phyloP scores from a whole-genome alignment of 495 filamentous ascomycete species.

The Aspergillus nidulans region DNA sequence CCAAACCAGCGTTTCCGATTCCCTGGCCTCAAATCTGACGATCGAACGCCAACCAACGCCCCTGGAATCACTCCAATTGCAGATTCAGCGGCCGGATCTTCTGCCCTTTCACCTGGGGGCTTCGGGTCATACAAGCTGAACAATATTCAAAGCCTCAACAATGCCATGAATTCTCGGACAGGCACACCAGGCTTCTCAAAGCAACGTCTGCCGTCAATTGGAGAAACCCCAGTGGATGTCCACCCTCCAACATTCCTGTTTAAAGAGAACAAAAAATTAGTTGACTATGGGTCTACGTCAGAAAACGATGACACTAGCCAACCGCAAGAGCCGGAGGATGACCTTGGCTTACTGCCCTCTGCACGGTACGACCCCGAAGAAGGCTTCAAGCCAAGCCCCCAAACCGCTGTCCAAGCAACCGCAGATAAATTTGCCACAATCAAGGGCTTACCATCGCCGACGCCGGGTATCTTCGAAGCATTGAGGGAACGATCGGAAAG shows the following conservation, averaged over 20 bases:
- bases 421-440: conserved; percentile 37
- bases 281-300: conserved; percentile 46
- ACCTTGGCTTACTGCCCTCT: conserved; percentile 43
- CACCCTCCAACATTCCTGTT: conserved; percentile 46
- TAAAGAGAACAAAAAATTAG: conserved; percentile 35
- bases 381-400: conserved; percentile 43
- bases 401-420: conserved; percentile 47
- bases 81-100: conserved; percentile 82
- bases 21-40: conserved; percentile 60
- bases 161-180: conserved; percentile 69
- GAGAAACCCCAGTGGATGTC: conserved; percentile 64
- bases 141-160: conserved; percentile 50
- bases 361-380: conserved; percentile 46
- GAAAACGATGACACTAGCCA: conserved; percentile 38
- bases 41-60: conserved; percentile 70
- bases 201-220: conserved; percentile 76
- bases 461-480: conserved; percentile 48
- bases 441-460: conserved; percentile 57
- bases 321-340: conserved; percentile 28
- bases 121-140: conserved; percentile 65
- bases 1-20: conserved; percentile 59
- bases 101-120: conserved; percentile 73
- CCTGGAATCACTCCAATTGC: conserved; percentile 85
- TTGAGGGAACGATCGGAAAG: conserved; percentile 55
- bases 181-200: conserved; percentile 66